These are phyloP conservation scores for Ceriops zippeliana DNA, from an alignment of 345 rosid genomes.

Conservation along the genomic window DNA sequence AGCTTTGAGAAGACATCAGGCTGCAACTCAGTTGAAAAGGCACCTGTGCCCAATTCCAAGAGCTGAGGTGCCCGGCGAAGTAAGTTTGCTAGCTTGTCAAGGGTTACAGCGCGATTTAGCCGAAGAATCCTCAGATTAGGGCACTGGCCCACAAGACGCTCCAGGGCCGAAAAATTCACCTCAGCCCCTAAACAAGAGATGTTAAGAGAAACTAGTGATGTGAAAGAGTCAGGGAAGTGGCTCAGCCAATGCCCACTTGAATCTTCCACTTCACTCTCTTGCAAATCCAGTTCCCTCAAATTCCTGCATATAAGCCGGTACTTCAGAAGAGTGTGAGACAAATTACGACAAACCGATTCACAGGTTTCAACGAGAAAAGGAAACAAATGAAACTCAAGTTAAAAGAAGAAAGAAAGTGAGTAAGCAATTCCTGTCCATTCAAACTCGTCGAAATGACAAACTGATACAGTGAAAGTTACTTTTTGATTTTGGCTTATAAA, in stretches of 20 bases:
- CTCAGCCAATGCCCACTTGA: constrained; percentile 85
- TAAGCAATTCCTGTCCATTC: too few relatives aligned
- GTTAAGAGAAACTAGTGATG: constrained; percentile 77
- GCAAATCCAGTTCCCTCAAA: constrained; percentile 73
- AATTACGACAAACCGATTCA: not conserved
- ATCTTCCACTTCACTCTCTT: constrained; percentile 89
- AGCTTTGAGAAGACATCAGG: constrained; percentile 51
- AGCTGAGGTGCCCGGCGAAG: constrained; percentile 77
- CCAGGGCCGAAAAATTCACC: constrained; percentile 64
- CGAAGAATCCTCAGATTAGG: constrained; percentile 66
- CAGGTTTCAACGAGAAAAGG: too few relatives aligned
- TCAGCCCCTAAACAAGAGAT: constrained; percentile 74
- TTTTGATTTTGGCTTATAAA: not conserved
- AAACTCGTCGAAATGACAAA: not conserved
- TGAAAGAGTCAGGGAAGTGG: constrained; percentile 70
- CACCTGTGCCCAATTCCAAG: constrained; percentile 77
- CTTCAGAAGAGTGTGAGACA: not conserved
- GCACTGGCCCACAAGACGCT: constrained; percentile 70
- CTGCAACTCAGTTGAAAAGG: constrained; percentile 50
- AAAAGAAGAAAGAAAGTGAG: too few relatives aligned
- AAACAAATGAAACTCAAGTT: too few relatives aligned
- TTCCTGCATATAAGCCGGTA: constrained; percentile 42
- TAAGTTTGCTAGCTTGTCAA: constrained; percentile 61
- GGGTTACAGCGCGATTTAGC: constrained; percentile 69
- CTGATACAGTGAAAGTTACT: not conserved